A percentile compares a stretch with the other conserved stretches of the same genome.
Evolutionary conservation across 2,329 filamentous ascomycete species (phyloP).

Genomic region (Aschersonia sp.): DNA sequence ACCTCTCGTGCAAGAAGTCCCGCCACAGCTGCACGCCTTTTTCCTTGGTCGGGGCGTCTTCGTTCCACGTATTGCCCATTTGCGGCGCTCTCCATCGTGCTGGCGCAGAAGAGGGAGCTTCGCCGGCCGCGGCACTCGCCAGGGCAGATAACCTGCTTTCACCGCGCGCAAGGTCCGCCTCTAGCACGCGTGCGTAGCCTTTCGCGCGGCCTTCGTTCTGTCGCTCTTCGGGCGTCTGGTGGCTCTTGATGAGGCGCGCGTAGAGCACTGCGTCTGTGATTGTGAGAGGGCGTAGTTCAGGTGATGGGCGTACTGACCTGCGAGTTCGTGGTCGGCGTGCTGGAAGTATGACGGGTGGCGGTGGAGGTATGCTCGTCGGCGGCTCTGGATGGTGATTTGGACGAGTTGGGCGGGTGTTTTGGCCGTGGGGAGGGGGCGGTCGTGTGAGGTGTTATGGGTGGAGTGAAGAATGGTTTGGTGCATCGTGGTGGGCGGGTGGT

Average conservation of each 20-base stretch:
- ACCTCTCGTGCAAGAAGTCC: conserved; percentile 58
- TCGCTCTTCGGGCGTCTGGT: conserved; percentile 60
- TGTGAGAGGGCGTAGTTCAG: neutral
- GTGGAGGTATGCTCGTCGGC: conserved; percentile 63
- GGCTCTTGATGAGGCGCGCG: conserved; percentile 63
- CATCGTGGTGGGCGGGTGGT: too few relatives aligned
- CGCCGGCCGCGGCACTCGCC: conserved; percentile 6
- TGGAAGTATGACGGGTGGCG: conserved; percentile 59
- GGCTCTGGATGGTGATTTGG: conserved; percentile 53
- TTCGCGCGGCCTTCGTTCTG: conserved; percentile 58
- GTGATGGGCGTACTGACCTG: conserved; percentile 18
- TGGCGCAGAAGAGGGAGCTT: neutral
- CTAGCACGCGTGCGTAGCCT: conserved; percentile 66
- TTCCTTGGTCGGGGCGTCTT: conserved; percentile 29
- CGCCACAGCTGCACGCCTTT: conserved; percentile 58
- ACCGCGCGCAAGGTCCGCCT: conserved; percentile 62
- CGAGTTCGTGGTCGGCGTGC: conserved; percentile 38
- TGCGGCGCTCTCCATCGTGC: neutral
- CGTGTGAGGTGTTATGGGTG: too few relatives aligned
- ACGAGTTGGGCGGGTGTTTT: conserved; percentile 25
- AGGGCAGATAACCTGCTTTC: conserved; percentile 57
- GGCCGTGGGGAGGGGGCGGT: conserved; percentile 5
- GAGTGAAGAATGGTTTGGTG: too few relatives aligned
- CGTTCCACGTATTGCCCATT: conserved; percentile 12
- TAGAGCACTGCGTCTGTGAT: conserved; percentile 61